Evolutionary conservation across 1,139 yeast genomes (phyloP), one percentile per base, ranked within the genome.

Genomic region (Yamadazyma oceani): DNA sequence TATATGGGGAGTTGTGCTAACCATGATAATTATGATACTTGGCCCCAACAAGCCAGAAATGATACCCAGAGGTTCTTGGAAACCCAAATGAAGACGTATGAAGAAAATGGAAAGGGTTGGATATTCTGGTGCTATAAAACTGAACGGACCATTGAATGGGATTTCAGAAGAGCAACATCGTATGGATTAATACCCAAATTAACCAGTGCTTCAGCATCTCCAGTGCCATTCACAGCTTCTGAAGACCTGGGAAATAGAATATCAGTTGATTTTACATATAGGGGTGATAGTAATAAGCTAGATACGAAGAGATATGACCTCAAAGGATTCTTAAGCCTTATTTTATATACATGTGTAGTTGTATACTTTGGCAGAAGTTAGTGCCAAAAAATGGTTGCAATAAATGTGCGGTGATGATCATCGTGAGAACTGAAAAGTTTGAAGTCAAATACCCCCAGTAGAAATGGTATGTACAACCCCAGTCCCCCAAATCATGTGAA

Each of bases 41-140:
- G 57, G 57, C 29, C 55, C 26, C 34, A 41, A 26, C 29, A 46
- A 33, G 42, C 42, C 15, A 48, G 40, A 31, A 31, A 39, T 2
- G 50, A 55, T 23, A 54, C 58, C 3, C 50, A 41, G 40, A 27
- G 26, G 8, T 58, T 50, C 39, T 41, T 58, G 6, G 39, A 43
- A 21, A 45, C 48, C 9, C 61, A 58, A 39, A 45, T 58, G 43
- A 48, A 51, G 15, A 46, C 49, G 0, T 58, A 45, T 38, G 46
- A 41, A 27, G 37, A 39, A 13, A 43, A 46, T 21, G 32, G 38
- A 2, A 39, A 40, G 26, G 62, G 62, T 11, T 57, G 60, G 62
- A 55, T 53, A 16, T 58, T 54, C 32, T 57, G 62, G 62, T 49
- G 55, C 35, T 57, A 41, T 42, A 57, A 55, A 38, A 55, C 62